Base-by-base conservation (phyloP, 208 protist species). In the Leishmania martiniquensis region DNA sequence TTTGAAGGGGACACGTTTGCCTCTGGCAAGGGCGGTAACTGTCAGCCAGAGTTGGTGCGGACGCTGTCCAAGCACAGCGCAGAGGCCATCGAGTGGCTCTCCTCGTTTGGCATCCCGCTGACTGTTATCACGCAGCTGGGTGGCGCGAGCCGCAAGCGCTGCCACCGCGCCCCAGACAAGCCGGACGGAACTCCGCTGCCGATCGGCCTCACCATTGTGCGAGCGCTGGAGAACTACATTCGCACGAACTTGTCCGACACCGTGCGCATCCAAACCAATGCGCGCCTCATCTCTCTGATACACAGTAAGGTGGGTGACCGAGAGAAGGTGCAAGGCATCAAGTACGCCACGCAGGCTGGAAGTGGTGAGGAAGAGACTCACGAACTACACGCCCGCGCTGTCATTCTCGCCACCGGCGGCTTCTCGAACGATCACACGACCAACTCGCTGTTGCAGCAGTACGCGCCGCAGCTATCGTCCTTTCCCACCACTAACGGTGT, bases 401-500 rank as follows among this genome's bases (percentile, higher is more conserved):
- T 98, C 67, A 89, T 98, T 70, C 88, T 98, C 55, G 86, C 95
- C 72, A 98, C 95, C 42, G 97, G 97, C 70, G 97, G 97, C 68
- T 99, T 93, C 85, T 92, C 86, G 66, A 89, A 93, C 75, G 90
- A 96, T 75, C 76, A 83, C 68, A 86, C 76, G 1, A 54, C 59
- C 37, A 76, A 81, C 47, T 96, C 94, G 4, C 82, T 98, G 5
- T 81, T 99, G 62, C 37, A 80, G 34, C 74, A 98, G 80, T 95
- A 93, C 82, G 86, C 89, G 3, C 95, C 96, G 42, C 81, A 93
- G 32, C 71, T 97, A 5, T 75, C 76, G 10, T 67, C 81, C 34
- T 89, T 92, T 32, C 92, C 97, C 7, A 98, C 96, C 42, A 98
- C 96, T 9, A 98, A 99, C 87, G 97, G 96, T n/a, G 67, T 85